These are phyloP conservation scores for Haplographium delicatum DNA, from an alignment of 495 filamentous ascomycete species.

Conservation along the genomic window DNA sequence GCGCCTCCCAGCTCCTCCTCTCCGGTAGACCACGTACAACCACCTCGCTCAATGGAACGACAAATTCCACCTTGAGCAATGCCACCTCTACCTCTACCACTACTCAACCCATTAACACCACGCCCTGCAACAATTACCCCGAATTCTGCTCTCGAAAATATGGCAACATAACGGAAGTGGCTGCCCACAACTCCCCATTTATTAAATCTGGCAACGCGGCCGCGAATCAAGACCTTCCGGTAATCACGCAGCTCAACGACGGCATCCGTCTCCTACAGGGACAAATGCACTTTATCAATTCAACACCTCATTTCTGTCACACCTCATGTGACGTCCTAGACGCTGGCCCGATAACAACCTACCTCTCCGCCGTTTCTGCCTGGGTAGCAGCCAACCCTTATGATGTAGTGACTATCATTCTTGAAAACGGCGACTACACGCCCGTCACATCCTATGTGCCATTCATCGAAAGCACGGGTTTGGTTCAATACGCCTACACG, in stretches of 20 bases:
- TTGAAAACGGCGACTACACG: constrained; percentile 66
- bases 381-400: constrained; percentile 80
- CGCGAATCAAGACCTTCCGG: constrained; percentile 69
- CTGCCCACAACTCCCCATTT: constrained; percentile 86
- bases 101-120: constrained; percentile 55
- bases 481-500: constrained; percentile 64
- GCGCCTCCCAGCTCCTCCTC: constrained; percentile 22
- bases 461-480: constrained; percentile 58
- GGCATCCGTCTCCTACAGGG: constrained; percentile 91
- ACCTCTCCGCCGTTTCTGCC: constrained; percentile 58
- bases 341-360: constrained; percentile 70
- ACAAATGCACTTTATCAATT: constrained; percentile 44
- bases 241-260: constrained; percentile 77
- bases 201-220: constrained; percentile 53
- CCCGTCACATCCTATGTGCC: constrained; percentile 16
- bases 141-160: constrained; percentile 81
- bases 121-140: constrained; percentile 78
- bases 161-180: constrained; percentile 86
- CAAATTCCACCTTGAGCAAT: constrained; percentile 32
- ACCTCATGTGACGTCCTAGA: constrained; percentile 81
- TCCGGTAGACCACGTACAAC: constrained; percentile 32
- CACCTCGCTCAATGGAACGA: constrained; percentile 25
- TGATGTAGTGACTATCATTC: constrained; percentile 82
- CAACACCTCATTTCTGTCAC: constrained; percentile 60
- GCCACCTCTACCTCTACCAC: constrained; percentile 34